Percentiles rank a stretch among this genome's conserved stretches.
Evolutionary conservation across 257 asterid species (phyloP).

Genomic region (Penstemon barbatus): DNA sequence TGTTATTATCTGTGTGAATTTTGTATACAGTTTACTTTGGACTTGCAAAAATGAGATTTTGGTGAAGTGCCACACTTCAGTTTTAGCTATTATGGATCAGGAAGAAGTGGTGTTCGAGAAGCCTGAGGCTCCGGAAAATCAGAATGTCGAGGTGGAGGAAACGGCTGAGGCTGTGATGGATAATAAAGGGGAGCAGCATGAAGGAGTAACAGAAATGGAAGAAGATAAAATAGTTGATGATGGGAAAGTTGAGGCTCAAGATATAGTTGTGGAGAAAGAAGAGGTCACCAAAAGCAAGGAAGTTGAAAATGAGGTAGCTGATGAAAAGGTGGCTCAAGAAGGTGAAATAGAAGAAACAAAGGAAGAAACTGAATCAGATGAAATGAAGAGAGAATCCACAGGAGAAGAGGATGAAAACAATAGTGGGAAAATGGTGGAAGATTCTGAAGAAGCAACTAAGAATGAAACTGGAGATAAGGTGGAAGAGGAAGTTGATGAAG

Average conservation of each 20-base stretch:
- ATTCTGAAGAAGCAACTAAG: constrained; percentile 22
- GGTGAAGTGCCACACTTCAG: background rate
- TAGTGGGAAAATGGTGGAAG: constrained; percentile 28
- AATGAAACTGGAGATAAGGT: background rate
- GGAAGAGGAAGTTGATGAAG: constrained; percentile 13
- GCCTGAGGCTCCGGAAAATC: constrained; percentile 46
- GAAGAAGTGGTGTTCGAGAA: constrained; percentile 51
- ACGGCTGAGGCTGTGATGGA: constrained; percentile 29
- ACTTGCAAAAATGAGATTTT: too few species aligned
- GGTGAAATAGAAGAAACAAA: background rate
- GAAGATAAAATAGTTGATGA: constrained; percentile 32
- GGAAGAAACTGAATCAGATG: background rate
- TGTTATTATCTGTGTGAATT: too few species aligned
- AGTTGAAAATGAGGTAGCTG: constrained; percentile 25
- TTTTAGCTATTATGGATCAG: constrained; percentile 56
- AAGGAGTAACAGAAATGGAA: constrained; percentile 32
- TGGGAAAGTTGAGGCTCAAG: constrained; percentile 33
- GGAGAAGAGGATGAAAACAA: background rate
- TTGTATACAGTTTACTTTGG: too few species aligned
- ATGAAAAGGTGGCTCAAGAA: constrained; percentile 21
- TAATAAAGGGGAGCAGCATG: constrained; percentile 27
- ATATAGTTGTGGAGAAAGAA: constrained; percentile 52
- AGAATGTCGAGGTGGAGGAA: constrained; percentile 36
- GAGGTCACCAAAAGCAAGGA: constrained; percentile 32
- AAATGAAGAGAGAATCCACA: background rate